Evolutionary conservation across 164 flowering plant species (phyloP).

Genomic region (Piper betle): DNA sequence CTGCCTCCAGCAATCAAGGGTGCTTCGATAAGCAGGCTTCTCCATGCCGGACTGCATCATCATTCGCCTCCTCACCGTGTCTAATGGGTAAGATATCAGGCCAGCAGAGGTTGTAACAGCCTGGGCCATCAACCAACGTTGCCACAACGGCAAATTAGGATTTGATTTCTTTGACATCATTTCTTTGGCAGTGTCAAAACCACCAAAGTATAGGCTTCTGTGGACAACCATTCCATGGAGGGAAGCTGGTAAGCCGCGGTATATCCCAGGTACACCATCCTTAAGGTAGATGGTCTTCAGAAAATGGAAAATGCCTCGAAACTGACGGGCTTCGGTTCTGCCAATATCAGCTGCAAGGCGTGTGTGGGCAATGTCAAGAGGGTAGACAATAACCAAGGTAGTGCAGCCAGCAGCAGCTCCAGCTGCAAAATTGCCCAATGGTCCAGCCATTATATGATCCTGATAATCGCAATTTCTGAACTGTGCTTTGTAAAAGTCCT

Average conservation of each 20-base stretch:
- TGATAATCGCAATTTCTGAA: slow-evolving; percentile 26
- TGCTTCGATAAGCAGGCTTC: slow-evolving; percentile 47
- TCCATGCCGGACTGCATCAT: slow-evolving; percentile 97
- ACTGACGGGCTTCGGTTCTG: slow-evolving; percentile 55
- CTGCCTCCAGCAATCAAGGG: slow-evolving; percentile 87
- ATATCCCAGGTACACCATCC: slow-evolving; percentile 76
- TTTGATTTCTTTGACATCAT: slow-evolving; percentile 36
- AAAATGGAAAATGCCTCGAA: slow-evolving; percentile 73
- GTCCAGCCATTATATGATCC: slow-evolving; percentile 35
- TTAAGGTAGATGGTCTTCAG: slow-evolving; percentile 46
- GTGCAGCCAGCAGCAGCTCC: slow-evolving; percentile 97
- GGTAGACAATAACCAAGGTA: slow-evolving; percentile 72
- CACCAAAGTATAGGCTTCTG: slow-evolving; percentile 93
- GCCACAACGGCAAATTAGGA: slow-evolving; percentile 56
- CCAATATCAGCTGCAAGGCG: slow-evolving; percentile 96
- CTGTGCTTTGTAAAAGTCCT: slow-evolving; percentile 76
- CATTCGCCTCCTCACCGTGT: slow-evolving; percentile 90
- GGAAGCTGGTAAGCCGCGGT: slow-evolving; percentile 92
- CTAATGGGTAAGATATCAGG: slow-evolving; percentile 75
- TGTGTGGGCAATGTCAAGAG: slow-evolving; percentile 95
- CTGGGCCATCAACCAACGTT: slow-evolving; percentile 84
- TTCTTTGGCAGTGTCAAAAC: slow-evolving; percentile 89
- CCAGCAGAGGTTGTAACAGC: slow-evolving; percentile 95
- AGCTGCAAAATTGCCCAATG: slow-evolving; percentile 67
- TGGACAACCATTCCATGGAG: slow-evolving; percentile 89